These are phyloP conservation scores for Barnettozyma populi DNA, from an alignment of 805 yeast species.

Conservation along the genomic window DNA sequence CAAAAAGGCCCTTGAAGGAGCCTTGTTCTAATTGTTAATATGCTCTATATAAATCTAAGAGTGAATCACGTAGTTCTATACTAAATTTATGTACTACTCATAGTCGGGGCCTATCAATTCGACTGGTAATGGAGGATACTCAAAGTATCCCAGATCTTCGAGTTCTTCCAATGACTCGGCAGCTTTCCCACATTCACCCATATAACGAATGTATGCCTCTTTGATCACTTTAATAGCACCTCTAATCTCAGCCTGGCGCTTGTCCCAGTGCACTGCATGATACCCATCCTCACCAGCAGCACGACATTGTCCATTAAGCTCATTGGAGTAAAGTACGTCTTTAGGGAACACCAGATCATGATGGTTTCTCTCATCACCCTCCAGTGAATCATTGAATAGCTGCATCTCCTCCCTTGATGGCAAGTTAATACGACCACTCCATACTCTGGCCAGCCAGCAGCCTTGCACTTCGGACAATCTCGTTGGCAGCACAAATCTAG, in stretches of 20 bases:
- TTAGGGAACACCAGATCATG: conserved; percentile 51
- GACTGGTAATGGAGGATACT: conserved; percentile 20
- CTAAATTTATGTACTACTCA: background rate
- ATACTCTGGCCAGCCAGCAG: conserved; percentile 55
- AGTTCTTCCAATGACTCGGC: conserved; percentile 37
- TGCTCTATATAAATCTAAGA: background rate
- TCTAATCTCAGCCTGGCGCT: conserved; percentile 38
- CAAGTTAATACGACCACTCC: conserved; percentile 46
- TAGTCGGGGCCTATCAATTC: background rate
- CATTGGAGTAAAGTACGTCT: conserved; percentile 56
- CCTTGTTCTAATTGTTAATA: background rate
- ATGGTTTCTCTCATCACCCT: conserved; percentile 44
- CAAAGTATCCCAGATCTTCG: conserved; percentile 32
- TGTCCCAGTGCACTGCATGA: conserved; percentile 49
- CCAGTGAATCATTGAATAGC: conserved; percentile 34
- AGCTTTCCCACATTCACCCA: conserved; percentile 30
- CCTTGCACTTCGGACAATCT: conserved; percentile 62
- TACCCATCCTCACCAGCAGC: conserved; percentile 39
- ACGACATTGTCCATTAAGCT: conserved; percentile 32
- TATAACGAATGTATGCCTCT: conserved; percentile 38
- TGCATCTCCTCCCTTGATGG: conserved; percentile 47
- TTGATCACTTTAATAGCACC: conserved; percentile 39
- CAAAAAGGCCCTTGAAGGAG: background rate
- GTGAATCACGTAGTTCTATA: background rate
- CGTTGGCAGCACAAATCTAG: conserved; percentile 58